phyloP scores from a whole-genome alignment of 768 basidiomycete genomes.

The Trichaptum fuscoviolaceum region DNA sequence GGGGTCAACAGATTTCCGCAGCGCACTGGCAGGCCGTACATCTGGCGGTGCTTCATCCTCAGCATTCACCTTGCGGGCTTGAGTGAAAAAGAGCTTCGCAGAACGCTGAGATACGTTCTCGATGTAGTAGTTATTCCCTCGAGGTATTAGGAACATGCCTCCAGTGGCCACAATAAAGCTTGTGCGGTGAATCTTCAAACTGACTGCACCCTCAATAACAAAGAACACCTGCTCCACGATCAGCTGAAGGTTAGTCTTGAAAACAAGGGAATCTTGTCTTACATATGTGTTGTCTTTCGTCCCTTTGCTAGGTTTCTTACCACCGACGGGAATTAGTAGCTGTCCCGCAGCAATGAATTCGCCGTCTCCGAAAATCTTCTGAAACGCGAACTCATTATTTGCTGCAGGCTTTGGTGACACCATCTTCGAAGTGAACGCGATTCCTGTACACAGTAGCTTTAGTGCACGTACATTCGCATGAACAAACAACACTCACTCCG shows the following conservation, averaged over 20 bases:
- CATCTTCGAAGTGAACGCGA: constrained; percentile 72
- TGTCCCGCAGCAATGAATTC: constrained; percentile 90
- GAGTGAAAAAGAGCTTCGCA: constrained; percentile 86
- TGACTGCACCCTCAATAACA: constrained; percentile 85
- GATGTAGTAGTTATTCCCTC: constrained; percentile 90
- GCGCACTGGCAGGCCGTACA: background rate
- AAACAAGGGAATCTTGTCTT: constrained; percentile 23
- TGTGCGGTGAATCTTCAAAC: constrained; percentile 76
- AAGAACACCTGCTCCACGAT: constrained; percentile 54
- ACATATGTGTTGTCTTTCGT: constrained; percentile 95
- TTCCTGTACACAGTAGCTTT: constrained; percentile 39
- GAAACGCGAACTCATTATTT: constrained; percentile 73
- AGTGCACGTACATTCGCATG: background rate
- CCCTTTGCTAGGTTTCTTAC: constrained; percentile 81
- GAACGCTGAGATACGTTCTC: constrained; percentile 80
- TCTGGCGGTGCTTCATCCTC: constrained; percentile 11
- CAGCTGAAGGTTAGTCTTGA: constrained; percentile 15
- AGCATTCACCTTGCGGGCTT: constrained; percentile 55
- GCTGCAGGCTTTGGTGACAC: constrained; percentile 55
- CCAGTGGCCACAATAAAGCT: constrained; percentile 75
- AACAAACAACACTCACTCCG: constrained; percentile 54
- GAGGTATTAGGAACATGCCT: constrained; percentile 85
- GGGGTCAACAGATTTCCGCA: constrained; percentile 2
- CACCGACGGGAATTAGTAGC: constrained; percentile 70
- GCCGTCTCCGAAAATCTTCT: constrained; percentile 89